Evolutionary conservation across 768 basidiomycete species (phyloP), one percentile per base, ranked within the genome.

Genomic region (Lactarius psammicola): DNA sequence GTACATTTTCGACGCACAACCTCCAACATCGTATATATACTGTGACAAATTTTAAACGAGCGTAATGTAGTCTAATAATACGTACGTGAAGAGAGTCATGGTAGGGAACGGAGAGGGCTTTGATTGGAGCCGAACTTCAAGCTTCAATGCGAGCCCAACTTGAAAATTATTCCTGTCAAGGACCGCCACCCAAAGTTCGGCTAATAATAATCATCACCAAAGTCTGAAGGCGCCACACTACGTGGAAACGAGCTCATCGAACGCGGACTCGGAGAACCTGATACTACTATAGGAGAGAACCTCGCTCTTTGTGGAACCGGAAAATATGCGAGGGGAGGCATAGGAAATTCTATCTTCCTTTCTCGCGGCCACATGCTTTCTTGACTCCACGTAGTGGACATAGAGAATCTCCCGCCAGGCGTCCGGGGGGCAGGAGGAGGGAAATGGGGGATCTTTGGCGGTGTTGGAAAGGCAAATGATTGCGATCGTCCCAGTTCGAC

Each of bases 351-450:
- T 20, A 51, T 40, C 51, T 30, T n/a, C 57, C 54, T 63, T 34
- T 67, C 61, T 38, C 38, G 61, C 10, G 57, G 57, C 66, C 61
- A 63, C 61, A 59, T 63, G 62, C 66, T 67, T 31, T 67, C 66
- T 44, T 63, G 66, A 56, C 61, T 67, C 61, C 66, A 67, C 18
- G 63, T 53, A 1, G 66, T 67, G 34, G 66, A 63, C 15, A 63
- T 36, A 44, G 66, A 67, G 18, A 55, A 11, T 55, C 62, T 63
- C 9, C 51, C 28, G 18, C 23, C 30, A 1, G 56, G 15, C 3
- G 33, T 53, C 31, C 13, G 56, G 15, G 51, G 56, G 28, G 51
- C 20, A 18, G 56, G 56, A n/a, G 46, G 56, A 17, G 55, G 60
- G 18, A 40, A 17, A 53, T 30, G 60, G 28, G 8, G 34, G 11